Evolutionary conservation across 2,329 filamentous ascomycete species (phyloP).

Genomic region (Aureobasidium subglaciale): DNA sequence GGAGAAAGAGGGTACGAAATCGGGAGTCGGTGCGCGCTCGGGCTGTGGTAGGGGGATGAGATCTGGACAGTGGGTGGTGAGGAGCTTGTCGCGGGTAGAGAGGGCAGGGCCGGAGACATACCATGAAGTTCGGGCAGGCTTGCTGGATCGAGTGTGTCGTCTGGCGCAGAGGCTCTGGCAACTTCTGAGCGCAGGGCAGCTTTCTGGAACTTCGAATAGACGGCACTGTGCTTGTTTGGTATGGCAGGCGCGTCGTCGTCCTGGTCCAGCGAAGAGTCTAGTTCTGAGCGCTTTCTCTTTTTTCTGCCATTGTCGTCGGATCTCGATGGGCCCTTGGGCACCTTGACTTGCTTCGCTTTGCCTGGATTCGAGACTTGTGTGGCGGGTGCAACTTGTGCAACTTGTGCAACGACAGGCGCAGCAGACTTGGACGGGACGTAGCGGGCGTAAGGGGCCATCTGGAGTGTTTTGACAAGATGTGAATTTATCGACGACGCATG

Average conservation of each 20-base stretch:
- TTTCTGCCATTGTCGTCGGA: conserved; percentile 14
- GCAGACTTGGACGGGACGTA: conserved; percentile 37
- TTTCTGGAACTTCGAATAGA: conserved; percentile 42
- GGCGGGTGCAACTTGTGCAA: neutral
- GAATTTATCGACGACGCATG: neutral
- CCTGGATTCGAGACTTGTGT: neutral
- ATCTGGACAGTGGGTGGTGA: conserved; percentile 38
- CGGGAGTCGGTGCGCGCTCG: conserved; percentile 50
- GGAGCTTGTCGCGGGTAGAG: neutral
- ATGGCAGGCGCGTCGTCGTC: conserved; percentile 13
- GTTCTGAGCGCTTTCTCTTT: conserved; percentile 27
- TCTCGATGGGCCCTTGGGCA: conserved; percentile 5
- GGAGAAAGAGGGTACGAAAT: conserved; percentile 61
- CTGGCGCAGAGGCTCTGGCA: conserved; percentile 15
- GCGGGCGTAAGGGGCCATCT: conserved; percentile 35
- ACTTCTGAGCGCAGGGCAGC: conserved; percentile 19
- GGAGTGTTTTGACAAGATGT: neutral
- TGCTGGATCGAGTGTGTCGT: conserved; percentile 21
- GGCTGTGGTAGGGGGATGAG: conserved; percentile 79
- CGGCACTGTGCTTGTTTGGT: conserved; percentile 26
- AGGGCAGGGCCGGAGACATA: no score
- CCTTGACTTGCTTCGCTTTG: neutral
- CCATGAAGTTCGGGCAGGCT: conserved; percentile 45
- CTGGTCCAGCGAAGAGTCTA: conserved; percentile 23
- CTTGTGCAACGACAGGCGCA: conserved; percentile 12